Evolutionary conservation across 1,284 basidiomycete genomes (phyloP).

Genomic region (Puccinia hordei): DNA sequence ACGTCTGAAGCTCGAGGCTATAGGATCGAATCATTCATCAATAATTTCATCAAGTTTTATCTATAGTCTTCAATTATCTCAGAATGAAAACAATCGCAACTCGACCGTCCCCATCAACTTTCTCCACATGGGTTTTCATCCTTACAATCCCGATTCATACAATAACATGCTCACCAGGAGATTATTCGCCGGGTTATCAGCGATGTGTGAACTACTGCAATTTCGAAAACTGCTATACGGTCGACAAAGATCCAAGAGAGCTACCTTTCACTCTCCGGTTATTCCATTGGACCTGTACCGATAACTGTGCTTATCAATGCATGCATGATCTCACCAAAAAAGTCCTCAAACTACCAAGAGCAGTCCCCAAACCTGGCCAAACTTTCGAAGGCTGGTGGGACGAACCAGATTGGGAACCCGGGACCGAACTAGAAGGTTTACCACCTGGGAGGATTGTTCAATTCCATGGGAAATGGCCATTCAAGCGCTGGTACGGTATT

Average conservation of each 20-base stretch:
- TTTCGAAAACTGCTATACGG: slow-evolving; percentile 53
- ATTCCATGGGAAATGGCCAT: slow-evolving; percentile 97
- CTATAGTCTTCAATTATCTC: background rate
- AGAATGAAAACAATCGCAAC: background rate
- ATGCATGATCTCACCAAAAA: slow-evolving; percentile 77
- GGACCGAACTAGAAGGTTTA: slow-evolving; percentile 54
- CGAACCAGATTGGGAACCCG: slow-evolving; percentile 34
- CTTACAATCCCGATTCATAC: background rate
- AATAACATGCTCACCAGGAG: slow-evolving; percentile 61
- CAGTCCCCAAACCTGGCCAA: slow-evolving; percentile 24
- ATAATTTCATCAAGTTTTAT: background rate
- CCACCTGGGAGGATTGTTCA: slow-evolving; percentile 62
- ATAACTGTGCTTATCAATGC: slow-evolving; percentile 86
- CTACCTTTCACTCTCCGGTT: slow-evolving; percentile 51
- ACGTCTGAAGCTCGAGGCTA: too few relatives aligned
- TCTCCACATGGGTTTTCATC: background rate
- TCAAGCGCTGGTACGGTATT: slow-evolving; percentile 68
- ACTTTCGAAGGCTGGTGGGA: slow-evolving; percentile 38
- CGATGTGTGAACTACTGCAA: slow-evolving; percentile 64
- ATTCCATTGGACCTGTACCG: slow-evolving; percentile 71
- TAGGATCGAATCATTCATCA: too few relatives aligned
- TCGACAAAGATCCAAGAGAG: slow-evolving; percentile 61
- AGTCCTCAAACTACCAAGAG: slow-evolving; percentile 62
- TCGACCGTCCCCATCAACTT: background rate
- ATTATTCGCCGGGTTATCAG: slow-evolving; percentile 66